Percentiles rank a stretch among this genome's conserved stretches.
These are phyloP conservation scores for Talaromyces sp. DNA, from an alignment of 2,329 filamentous ascomycete genomes.

Conservation along the genomic window DNA sequence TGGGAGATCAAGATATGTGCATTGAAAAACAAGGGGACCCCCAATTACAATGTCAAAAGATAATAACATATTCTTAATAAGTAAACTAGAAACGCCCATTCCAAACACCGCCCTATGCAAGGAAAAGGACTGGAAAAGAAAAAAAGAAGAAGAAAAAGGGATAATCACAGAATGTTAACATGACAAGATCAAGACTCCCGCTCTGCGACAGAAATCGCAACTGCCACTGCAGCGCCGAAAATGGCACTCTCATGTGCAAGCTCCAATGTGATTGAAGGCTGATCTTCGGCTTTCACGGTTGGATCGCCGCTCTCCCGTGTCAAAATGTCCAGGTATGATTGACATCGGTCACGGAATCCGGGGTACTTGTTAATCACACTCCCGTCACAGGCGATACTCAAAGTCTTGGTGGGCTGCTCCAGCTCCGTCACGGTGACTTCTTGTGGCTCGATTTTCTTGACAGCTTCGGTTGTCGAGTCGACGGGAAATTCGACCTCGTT, in stretches of 20 bases:
- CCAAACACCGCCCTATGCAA: slow-evolving; percentile 15
- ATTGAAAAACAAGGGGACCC: slow-evolving; percentile 1
- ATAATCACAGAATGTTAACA: slow-evolving; percentile 2
- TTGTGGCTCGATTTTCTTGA: slow-evolving; percentile 21
- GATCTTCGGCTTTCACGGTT: slow-evolving; percentile 10
- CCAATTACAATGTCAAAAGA: slow-evolving; percentile 3
- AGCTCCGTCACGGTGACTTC: slow-evolving; percentile 33
- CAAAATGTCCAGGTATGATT: slow-evolving; percentile 40
- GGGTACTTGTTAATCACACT: slow-evolving; percentile 51
- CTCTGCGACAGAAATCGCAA: slow-evolving; percentile 39
- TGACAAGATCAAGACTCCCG: slow-evolving; percentile 12
- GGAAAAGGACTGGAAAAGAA: slow-evolving; percentile 5
- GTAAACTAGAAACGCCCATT: not conserved
- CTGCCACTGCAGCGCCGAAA: slow-evolving; percentile 44
- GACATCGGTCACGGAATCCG: slow-evolving; percentile 42
- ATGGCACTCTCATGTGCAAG: slow-evolving; percentile 42
- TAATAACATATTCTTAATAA: not conserved
- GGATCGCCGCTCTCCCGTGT: slow-evolving; percentile 25
- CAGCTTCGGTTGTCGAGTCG: slow-evolving; percentile 12
- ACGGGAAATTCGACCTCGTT: slow-evolving; percentile 44
- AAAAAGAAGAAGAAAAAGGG: slow-evolving; percentile 11
- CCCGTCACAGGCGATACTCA: slow-evolving; percentile 49
- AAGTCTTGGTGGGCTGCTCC: slow-evolving; percentile 26
- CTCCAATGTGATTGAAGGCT: slow-evolving; percentile 35
- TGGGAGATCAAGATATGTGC: slow-evolving; percentile 9